These are phyloP conservation scores for Podosphaera fusca DNA, from an alignment of 2,329 filamentous ascomycete genomes.

Conservation along the genomic window DNA sequence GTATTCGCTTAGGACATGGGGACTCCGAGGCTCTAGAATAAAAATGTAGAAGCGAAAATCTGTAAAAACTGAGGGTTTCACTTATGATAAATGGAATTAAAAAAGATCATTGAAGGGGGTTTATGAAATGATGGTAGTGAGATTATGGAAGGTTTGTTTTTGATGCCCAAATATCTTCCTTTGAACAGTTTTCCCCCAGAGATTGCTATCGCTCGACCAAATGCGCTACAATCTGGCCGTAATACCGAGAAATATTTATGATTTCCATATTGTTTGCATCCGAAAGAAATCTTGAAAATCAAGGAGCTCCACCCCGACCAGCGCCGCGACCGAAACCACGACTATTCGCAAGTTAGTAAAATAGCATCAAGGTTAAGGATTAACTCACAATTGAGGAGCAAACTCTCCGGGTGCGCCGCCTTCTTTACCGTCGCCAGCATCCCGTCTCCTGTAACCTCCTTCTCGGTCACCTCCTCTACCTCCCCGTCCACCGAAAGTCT, in stretches of 20 bases:
- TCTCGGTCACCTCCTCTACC: constrained; percentile 45
- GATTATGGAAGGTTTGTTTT: constrained; percentile 7
- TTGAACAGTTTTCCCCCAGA: constrained; percentile 24
- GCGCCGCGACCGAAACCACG: constrained; percentile 57
- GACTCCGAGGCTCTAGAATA: no score
- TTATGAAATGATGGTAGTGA: no score
- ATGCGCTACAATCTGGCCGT: constrained; percentile 25
- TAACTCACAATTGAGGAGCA: constrained; percentile 63
- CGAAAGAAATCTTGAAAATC: constrained; percentile 11
- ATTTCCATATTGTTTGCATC: constrained; percentile 16
- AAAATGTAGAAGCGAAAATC: no score
- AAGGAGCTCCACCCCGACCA: constrained; percentile 44
- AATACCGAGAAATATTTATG: constrained; percentile 15
- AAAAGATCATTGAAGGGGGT: not conserved
- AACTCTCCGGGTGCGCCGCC: constrained; percentile 81
- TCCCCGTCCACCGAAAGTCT: constrained; percentile 47
- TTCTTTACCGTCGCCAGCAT: constrained; percentile 61
- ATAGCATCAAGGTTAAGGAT: not conserved
- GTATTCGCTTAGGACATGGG: no score
- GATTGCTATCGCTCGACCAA: constrained; percentile 25
- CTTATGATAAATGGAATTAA: not conserved
- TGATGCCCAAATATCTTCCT: constrained; percentile 21
- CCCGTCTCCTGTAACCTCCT: constrained; percentile 81
- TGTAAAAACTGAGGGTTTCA: not conserved
- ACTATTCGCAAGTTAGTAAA: constrained; percentile 25